These are phyloP conservation scores for Glutinoglossum americanum DNA, from an alignment of 495 filamentous ascomycete species.

Conservation along the genomic window DNA sequence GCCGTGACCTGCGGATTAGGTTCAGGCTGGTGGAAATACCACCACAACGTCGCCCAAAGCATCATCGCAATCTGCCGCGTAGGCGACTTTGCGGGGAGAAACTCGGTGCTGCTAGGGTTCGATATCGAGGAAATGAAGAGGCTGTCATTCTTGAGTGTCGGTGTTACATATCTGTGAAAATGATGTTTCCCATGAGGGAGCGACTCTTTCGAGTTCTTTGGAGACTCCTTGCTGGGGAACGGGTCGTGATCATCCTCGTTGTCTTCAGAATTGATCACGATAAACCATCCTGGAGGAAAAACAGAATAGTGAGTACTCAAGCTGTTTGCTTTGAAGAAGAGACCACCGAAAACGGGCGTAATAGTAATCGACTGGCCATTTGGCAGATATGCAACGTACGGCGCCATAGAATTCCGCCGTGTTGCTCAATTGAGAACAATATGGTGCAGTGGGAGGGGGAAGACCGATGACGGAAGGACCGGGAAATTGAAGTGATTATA, in stretches of 20 bases:
- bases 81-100: slow-evolving; percentile 54
- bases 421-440: neutral
- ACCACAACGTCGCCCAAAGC: slow-evolving; percentile 84
- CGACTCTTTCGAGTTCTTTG: neutral
- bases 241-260: slow-evolving; percentile 16
- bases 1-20: slow-evolving; percentile 34
- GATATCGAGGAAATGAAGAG: slow-evolving; percentile 83
- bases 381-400: slow-evolving; percentile 39
- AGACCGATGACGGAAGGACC: no score
- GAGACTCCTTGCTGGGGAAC: neutral
- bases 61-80: slow-evolving; percentile 84
- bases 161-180: slow-evolving; percentile 42
- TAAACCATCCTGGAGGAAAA: slow-evolving; percentile 75
- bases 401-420: slow-evolving; percentile 14
- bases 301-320: slow-evolving; percentile 39
- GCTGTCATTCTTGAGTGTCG: slow-evolving; percentile 56
- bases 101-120: slow-evolving; percentile 56
- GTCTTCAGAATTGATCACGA: slow-evolving; percentile 56
- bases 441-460: neutral
- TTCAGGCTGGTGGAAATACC: slow-evolving; percentile 79
- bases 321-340: slow-evolving; percentile 72
- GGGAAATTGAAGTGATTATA: no score
- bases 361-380: slow-evolving; percentile 72
- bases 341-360: slow-evolving; percentile 64
- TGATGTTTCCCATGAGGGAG: slow-evolving; percentile 13